Base-by-base conservation (phyloP, 768 basidiomycete genomes). In the Russula foetens region DNA sequence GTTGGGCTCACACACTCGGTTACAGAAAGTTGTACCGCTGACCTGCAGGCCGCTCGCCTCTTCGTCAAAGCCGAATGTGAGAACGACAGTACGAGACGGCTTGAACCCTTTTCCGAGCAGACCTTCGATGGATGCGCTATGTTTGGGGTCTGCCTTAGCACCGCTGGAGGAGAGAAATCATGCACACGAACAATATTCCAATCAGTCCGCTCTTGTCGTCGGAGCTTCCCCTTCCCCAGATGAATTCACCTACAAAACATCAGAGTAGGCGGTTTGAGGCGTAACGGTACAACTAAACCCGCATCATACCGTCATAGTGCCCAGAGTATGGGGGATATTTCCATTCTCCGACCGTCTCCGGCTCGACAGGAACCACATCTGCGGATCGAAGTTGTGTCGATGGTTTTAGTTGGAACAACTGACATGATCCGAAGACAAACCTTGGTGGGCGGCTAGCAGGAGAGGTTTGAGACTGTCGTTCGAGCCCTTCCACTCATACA, bases 361-460 rank as follows among this genome's bases (percentile, higher is more conserved):
- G 76, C 26, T 82, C 76, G 8, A 86, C 86, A 6, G 86, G 86
- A 6, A 88, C 86, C 6, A 87, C 85, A 64, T 88, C 86, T 84
- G 39, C 17, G n/a, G 21, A 28, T 21, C 21, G 35, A 11, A 47
- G 56, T 14, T 14, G 35, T 2, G 14, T 35, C 35, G 35, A 41
- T 41, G 26, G 31, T 21, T 15, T 11, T 3, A 33, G 33, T 21
- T n/a, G 7, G 8, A 7, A 35, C 24, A 38, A 53, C 75, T 74
- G 44, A 68, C 64, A 24, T 47, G 24, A 29, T 14, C 6, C 15
- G 4, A 11, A 2, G 33, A 48, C 67, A n/a, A 23, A 77, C 79
- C 81, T 71, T 84, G 81, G 65, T 83, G 82, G 14, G 77, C 81
- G 17, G 77, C 70, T 23, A 82, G 71, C 8, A 87, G 72, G 2